Base-by-base conservation (phyloP, 148 eudicot genomes). In the Bassia scoparia region DNA sequence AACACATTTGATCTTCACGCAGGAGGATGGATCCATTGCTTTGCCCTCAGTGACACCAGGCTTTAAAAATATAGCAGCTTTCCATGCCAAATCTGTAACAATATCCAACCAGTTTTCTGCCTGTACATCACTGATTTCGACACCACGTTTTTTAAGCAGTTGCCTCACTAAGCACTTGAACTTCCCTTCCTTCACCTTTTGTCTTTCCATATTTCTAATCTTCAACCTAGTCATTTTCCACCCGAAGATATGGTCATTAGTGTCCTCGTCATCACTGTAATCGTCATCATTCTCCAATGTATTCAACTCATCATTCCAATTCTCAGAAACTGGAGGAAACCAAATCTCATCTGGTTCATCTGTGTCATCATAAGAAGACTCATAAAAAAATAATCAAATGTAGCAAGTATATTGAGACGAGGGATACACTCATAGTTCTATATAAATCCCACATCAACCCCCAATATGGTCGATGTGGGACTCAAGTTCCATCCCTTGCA, bases 1-100 rank as follows among this genome's bases (percentile, higher is more conserved):
- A 76, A 91, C 61, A 78, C 98, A 94, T 82, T 94, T 94, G 70
- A 94, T 78, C 89, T 94, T 94, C 82, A 94, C 96, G 81, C 84
- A 83, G 74, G 90, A 86, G 80, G 87, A 84, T 34, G 96, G 97
- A 85, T 94, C 98, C 96, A 94, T 89, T 64, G 93, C 84, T 80
- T 91, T 91, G 48, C 89, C 90, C 74, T 83, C 87, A 27, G 62
- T 69, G 65, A 81, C 84, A 71, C 85, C 87, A 69, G 97, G 98
- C 80, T 86, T 88, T 49, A 91, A 83, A 88, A 77, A 88, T 35
- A 78, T 72, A 76, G 97, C 97, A 75, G 97, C 96, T 76, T 86
- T 83, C 98, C 98, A 94, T 3, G 96, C 88, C 74, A 94, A 79
- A 61, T 83, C 79, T 52, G 97, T 86, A 74, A 94, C 98, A 70